Evolutionary conservation across 495 filamentous ascomycete species (phyloP).

Genomic region (Aspergillus sclerotioniger): DNA sequence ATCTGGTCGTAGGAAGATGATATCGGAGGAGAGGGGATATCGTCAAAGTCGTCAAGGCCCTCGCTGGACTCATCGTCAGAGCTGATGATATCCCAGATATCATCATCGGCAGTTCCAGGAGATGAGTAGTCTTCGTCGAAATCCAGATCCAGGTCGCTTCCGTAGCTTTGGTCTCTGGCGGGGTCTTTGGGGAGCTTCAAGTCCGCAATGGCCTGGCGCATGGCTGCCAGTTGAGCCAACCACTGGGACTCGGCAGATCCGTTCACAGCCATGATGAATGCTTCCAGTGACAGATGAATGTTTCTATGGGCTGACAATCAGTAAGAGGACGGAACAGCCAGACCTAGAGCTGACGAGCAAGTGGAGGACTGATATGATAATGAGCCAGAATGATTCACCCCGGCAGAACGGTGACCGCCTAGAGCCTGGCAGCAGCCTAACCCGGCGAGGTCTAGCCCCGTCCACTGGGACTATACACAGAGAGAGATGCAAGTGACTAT

Average conservation of each 20-base stretch:
- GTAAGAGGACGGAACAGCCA: neutral
- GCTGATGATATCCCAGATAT: slow-evolving; percentile 81
- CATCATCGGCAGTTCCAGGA: slow-evolving; percentile 65
- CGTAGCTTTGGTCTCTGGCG: slow-evolving; percentile 45
- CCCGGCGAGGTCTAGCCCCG: neutral
- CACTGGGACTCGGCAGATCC: slow-evolving; percentile 58
- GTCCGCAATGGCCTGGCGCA: slow-evolving; percentile 71
- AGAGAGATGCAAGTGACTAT: no score
- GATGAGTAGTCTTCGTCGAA: slow-evolving; percentile 63
- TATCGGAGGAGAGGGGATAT: slow-evolving; percentile 19
- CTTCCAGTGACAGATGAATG: no score
- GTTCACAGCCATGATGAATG: slow-evolving; percentile 32
- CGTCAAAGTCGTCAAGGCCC: slow-evolving; percentile 38
- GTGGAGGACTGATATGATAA: neutral
- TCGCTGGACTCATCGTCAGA: slow-evolving; percentile 64
- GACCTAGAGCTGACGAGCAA: neutral
- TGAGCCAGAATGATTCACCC: slow-evolving; percentile 1
- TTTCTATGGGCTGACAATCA: neutral
- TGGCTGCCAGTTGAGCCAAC: slow-evolving; percentile 66
- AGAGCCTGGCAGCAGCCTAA: neutral
- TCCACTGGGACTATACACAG: no score
- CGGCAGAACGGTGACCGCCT: slow-evolving; percentile 3
- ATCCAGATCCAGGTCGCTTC: slow-evolving; percentile 57
- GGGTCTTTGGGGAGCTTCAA: slow-evolving; percentile 56
- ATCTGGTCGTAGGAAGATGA: slow-evolving; percentile 32